These are phyloP conservation scores for Pseudogymnoascus pannorum DNA, from an alignment of 2,329 filamentous ascomycete genomes.

Conservation along the genomic window DNA sequence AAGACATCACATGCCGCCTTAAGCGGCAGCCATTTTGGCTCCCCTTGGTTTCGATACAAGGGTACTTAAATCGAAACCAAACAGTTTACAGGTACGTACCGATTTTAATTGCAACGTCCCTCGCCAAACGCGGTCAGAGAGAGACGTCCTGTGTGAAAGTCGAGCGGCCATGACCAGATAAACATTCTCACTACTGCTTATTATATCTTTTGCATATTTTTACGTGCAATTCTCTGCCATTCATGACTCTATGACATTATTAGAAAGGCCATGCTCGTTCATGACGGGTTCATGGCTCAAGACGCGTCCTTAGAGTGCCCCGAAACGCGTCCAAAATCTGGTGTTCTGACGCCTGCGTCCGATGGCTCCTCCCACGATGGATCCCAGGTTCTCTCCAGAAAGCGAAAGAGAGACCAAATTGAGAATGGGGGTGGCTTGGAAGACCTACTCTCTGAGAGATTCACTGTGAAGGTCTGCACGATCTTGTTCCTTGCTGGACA, in stretches of 20 bases:
- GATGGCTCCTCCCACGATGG: constrained; percentile 22
- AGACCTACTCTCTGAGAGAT: constrained; percentile 27
- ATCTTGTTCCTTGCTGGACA: background rate
- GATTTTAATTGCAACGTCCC: background rate
- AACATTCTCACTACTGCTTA: background rate
- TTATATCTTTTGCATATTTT: constrained; percentile 6
- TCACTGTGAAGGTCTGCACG: constrained; percentile 28
- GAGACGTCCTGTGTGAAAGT: background rate
- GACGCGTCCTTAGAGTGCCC: constrained; percentile 22
- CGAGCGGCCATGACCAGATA: background rate
- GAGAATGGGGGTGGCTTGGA: constrained; percentile 24
- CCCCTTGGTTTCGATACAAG: background rate
- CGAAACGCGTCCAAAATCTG: constrained; percentile 22
- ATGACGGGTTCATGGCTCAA: constrained; percentile 20
- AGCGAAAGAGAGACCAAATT: constrained; percentile 27
- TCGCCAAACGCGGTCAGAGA: background rate
- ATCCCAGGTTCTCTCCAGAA: constrained; percentile 19
- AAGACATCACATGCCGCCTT: background rate
- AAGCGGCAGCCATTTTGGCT: background rate
- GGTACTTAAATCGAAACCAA: background rate
- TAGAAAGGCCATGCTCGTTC: constrained; percentile 27
- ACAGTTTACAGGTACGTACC: constrained; percentile 1
- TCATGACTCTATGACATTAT: constrained; percentile 27
- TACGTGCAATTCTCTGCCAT: constrained; percentile 14
- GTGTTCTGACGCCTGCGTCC: constrained; percentile 25